Conservation (phyloP, 805 yeast genomes). For the Cyberlindnera nakhonratchasimensis region DNA sequence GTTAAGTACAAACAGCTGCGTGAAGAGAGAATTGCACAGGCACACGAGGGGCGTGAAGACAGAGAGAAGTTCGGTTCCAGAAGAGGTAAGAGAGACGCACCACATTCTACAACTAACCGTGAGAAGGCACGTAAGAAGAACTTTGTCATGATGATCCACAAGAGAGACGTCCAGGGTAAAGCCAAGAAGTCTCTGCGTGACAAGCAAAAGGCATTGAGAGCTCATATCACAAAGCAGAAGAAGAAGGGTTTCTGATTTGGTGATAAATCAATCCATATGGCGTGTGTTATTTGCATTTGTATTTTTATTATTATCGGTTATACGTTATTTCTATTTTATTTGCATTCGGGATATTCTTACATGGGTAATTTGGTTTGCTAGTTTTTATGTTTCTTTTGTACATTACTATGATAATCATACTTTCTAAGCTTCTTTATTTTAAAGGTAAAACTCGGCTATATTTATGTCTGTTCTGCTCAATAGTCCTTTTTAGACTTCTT, state of each 20-base stretch:
- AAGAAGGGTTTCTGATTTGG: conserved; percentile 60
- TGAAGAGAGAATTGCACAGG: conserved; percentile 86
- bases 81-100: conserved; percentile 70
- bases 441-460: background rate
- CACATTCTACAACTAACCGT: conserved; percentile 89
- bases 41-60: conserved; percentile 89
- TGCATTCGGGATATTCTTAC: background rate
- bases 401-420: background rate
- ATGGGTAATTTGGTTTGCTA: background rate
- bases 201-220: conserved; percentile 79
- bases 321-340: background rate
- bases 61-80: conserved; percentile 88
- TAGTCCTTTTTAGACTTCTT: conserved; percentile 5
- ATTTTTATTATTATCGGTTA: conserved; percentile 1
- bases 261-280: too few relatives aligned
- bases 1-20: conserved; percentile 73
- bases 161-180: conserved; percentile 90
- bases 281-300: conserved; percentile 6
- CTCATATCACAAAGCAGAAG: conserved; percentile 89
- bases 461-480: background rate
- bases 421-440: background rate
- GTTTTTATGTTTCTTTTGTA: background rate
- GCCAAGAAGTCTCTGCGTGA: conserved; percentile 87
- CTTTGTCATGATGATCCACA: conserved; percentile 97
- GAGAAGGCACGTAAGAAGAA: conserved; percentile 98